Percentiles rank a stretch among this genome's conserved stretches.
Evolutionary conservation across 2,329 filamentous ascomycete species (phyloP).

Genomic region (Lanzia echinophila): DNA sequence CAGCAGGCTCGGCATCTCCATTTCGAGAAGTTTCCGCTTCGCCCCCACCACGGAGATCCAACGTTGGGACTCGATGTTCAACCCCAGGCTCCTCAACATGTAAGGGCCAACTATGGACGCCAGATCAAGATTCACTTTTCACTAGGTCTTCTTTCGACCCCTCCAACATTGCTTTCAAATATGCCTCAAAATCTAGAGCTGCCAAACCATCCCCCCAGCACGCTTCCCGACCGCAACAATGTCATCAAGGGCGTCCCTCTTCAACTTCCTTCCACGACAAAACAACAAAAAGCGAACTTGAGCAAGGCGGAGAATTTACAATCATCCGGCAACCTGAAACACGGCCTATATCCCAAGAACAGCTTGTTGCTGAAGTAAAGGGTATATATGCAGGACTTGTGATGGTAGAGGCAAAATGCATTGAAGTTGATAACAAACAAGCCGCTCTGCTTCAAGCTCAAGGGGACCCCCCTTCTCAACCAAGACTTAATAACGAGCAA

Average conservation of each 20-base stretch:
- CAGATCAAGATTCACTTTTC: constrained; percentile 17
- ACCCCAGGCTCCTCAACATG: constrained; percentile 13
- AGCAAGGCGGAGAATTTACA: constrained; percentile 45
- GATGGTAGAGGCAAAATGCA: constrained; percentile 83
- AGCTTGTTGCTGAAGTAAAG: constrained; percentile 27
- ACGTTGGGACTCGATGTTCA: constrained; percentile 10
- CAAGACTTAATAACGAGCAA: constrained; percentile 56
- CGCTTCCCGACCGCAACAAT: not conserved
- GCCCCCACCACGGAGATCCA: constrained; percentile 19
- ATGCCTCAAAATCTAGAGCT: constrained; percentile 18
- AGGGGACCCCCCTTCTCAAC: constrained; percentile 34
- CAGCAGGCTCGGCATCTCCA: constrained; percentile 22
- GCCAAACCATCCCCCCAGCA: constrained; percentile 8
- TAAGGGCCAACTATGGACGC: constrained; percentile 24
- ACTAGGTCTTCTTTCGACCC: constrained; percentile 21
- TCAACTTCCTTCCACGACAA: no score
- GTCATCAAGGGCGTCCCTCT: no score
- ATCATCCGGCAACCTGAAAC: constrained; percentile 43
- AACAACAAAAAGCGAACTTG: no score
- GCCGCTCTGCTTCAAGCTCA: constrained; percentile 48
- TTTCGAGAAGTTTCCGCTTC: constrained; percentile 18
- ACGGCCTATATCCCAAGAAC: constrained; percentile 35
- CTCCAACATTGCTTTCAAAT: constrained; percentile 24
- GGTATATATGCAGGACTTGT: constrained; percentile 72
- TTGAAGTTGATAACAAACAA: constrained; percentile 68